These are phyloP conservation scores for Phytophthora fragariae DNA, from an alignment of 352 stramenopile genomes.

Conservation along the genomic window DNA sequence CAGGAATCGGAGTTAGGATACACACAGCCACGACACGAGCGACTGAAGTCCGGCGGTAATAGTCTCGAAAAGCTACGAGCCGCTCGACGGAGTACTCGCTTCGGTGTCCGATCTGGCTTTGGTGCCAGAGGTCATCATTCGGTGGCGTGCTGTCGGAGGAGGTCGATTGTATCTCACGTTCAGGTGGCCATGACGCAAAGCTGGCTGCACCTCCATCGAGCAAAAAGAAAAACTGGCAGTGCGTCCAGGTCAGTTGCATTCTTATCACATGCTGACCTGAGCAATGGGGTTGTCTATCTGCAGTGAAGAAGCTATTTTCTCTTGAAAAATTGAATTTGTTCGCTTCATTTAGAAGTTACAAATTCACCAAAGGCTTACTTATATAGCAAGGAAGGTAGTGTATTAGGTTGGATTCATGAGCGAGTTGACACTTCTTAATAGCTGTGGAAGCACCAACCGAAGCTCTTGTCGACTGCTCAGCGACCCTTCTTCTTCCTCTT, in stretches of 20 bases:
- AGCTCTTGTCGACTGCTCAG: conserved; percentile 42
- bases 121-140: conserved; percentile 2
- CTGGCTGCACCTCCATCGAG: background rate
- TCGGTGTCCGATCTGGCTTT: conserved; percentile 17
- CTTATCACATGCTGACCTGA: background rate
- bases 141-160: background rate
- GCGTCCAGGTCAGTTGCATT: background rate
- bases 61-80: conserved; percentile 16
- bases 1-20: conserved; percentile 18
- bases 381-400: background rate
- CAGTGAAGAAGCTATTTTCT: background rate
- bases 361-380: background rate
- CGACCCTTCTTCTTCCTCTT: conserved; percentile 15
- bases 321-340: background rate
- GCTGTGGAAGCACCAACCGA: conserved; percentile 50
- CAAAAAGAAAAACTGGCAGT: background rate
- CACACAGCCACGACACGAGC: conserved; percentile 11
- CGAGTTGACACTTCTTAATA: conserved; percentile 44
- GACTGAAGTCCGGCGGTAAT: conserved; percentile 2
- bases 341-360: background rate
- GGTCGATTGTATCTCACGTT: background rate
- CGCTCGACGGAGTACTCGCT: conserved; percentile 23
- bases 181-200: background rate
- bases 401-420: conserved; percentile 33
- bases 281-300: background rate